Percentiles rank a stretch among this genome's conserved stretches.
phyloP scores from a whole-genome alignment of 345 rosid genomes.

The Conringia planisiliqua region DNA sequence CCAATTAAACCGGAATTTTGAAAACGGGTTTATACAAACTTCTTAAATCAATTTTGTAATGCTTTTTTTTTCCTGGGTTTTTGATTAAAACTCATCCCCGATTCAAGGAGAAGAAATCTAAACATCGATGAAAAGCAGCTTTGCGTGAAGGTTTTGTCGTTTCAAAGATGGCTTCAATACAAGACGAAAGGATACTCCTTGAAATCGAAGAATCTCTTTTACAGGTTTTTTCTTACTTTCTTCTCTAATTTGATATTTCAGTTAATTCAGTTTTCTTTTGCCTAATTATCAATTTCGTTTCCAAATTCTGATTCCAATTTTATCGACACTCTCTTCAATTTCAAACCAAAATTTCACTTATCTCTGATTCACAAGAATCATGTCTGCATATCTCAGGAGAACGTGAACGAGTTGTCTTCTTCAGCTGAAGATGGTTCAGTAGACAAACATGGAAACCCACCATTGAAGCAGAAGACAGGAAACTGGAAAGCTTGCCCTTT shows the following conservation, averaged over 20 bases:
- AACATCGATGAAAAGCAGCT: too few relatives aligned
- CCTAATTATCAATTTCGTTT: background rate
- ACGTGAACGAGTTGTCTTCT: slow-evolving; percentile 10
- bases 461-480: slow-evolving; percentile 58
- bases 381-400: background rate
- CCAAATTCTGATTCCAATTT: background rate
- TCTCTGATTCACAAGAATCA: background rate
- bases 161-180: background rate
- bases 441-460: slow-evolving; percentile 57
- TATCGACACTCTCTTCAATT: too few relatives aligned
- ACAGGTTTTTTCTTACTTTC: background rate
- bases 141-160: too few relatives aligned
- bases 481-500: slow-evolving; percentile 82
- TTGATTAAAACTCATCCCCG: too few relatives aligned
- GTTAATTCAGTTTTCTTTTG: background rate
- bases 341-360: too few relatives aligned
- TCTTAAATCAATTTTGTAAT: too few relatives aligned
- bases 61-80: too few relatives aligned
- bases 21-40: too few relatives aligned
- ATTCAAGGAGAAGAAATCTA: too few relatives aligned
- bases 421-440: slow-evolving; percentile 62
- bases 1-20: too few relatives aligned
- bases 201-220: slow-evolving; percentile 8
- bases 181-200: background rate
- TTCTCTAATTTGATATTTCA: background rate